Evolutionary conservation across 768 basidiomycete genomes (phyloP).

Genomic region (Leccinum incarnatum): DNA sequence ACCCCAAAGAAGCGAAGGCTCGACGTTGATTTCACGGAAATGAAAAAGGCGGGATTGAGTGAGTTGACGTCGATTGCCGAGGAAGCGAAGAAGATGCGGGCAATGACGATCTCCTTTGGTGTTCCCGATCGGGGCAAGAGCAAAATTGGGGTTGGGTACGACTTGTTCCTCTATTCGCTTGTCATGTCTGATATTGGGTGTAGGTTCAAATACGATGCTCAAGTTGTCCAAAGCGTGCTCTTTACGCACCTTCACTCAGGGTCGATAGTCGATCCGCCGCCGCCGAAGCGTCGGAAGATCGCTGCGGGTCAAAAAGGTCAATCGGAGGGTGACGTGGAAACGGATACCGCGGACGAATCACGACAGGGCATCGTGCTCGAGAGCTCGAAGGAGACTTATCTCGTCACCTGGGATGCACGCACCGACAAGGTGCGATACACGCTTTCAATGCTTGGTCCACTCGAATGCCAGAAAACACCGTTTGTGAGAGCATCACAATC

Average conservation of each 20-base stretch:
- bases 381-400: constrained; percentile 20
- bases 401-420: constrained; percentile 14
- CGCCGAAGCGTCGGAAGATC: constrained; percentile 30
- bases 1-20: constrained; percentile 30
- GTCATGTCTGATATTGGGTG: not conserved
- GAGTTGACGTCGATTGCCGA: constrained; percentile 28
- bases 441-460: constrained; percentile 15
- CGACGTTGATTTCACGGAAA: constrained; percentile 24
- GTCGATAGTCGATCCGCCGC: constrained; percentile 14
- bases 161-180: constrained; percentile 6
- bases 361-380: constrained; percentile 26
- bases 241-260: constrained; percentile 37
- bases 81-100: constrained; percentile 41
- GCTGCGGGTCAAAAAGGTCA: constrained; percentile 7
- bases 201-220: constrained; percentile 55
- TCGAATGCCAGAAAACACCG: not conserved
- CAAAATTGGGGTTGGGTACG: constrained; percentile 45
- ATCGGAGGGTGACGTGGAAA: constrained; percentile 6
- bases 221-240: constrained; percentile 40
- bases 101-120: constrained; percentile 50
- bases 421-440: constrained; percentile 17
- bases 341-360: constrained; percentile 10
- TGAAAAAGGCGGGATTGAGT: constrained; percentile 19
- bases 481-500: not conserved
- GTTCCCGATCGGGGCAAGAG: constrained; percentile 29